phyloP scores from a whole-genome alignment of 352 stramenopile genomes.

The Globisporangium nagaii region DNA sequence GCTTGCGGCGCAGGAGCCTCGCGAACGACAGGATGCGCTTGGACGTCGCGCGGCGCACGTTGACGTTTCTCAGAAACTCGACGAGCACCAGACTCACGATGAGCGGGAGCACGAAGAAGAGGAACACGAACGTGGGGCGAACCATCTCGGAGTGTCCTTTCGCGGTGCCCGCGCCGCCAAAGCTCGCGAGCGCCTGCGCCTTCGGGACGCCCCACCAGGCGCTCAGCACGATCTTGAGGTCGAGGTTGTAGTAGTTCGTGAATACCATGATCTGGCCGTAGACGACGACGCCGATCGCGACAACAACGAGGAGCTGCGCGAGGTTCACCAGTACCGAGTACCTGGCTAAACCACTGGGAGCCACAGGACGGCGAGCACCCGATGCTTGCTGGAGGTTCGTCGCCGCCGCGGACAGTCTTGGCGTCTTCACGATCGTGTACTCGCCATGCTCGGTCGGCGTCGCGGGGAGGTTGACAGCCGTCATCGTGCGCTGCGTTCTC shows the following conservation, averaged over 20 bases:
- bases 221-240: constrained; percentile 4
- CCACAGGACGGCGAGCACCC: background rate
- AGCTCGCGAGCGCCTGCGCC: background rate
- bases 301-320: constrained; percentile 4
- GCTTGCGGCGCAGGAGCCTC: constrained; percentile 37
- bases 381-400: background rate
- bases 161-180: background rate
- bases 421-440: constrained; percentile 3
- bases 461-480: background rate
- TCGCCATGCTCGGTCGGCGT: background rate
- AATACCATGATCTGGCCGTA: constrained; percentile 11
- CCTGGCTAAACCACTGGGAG: background rate
- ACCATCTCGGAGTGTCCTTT: constrained; percentile 32
- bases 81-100: constrained; percentile 29
- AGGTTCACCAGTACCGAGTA: background rate
- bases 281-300: constrained; percentile 3
- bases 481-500: background rate
- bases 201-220: constrained; percentile 8
- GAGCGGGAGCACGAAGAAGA: constrained; percentile 37
- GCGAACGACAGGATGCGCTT: constrained; percentile 22
- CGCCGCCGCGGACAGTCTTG: background rate
- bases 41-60: constrained; percentile 29
- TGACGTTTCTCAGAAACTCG: constrained; percentile 30
- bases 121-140: constrained; percentile 42
- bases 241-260: constrained; percentile 9